Evolutionary conservation across 495 filamentous ascomycete species (phyloP), one percentile per base, ranked within the genome.

Genomic region (Chaetomium tenue): DNA sequence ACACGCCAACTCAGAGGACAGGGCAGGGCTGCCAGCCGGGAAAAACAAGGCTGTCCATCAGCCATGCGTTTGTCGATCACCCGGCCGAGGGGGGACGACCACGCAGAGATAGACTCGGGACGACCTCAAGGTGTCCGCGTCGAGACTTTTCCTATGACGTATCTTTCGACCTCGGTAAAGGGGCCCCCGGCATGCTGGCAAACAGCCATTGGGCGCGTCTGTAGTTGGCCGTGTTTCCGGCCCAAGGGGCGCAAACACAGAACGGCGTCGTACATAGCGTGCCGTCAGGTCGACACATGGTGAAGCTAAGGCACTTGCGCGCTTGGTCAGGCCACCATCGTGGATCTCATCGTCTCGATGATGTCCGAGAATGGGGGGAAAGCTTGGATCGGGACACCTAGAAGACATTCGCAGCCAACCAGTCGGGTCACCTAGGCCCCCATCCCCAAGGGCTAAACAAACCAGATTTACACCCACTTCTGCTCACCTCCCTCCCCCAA

Each of bases 51-150:
- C 50, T 52, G n/a, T 50, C 25, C 3, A 53, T 4, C 51, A 30
- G 51, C 51, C 51, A 53, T 26, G 25, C 51, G 51, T 53, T 55
- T 44, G 52, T 55, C 52, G 28, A 55, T 55, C 52, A n/a, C 28
- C 52, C 28, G 28, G 8, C 12, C 40, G 13, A 44, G 3, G 3
- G 39, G 40, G 40, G 46, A 23, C n/a, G 6, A 18, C 40, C 18
- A 50, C n/a, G 6, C 18, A n/a, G 16, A 8, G 22, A 12, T 33
- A n/a, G 28, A 54, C 18, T 7, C 12, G 51, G 51, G 28, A 33
- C 15, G 51, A n/a, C 6, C 8, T 56, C 30, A n/a, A 23, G 18
- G 12, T 23, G n/a, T 40, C 16, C 33, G 16, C 8, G 22, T 15
- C 37, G 44, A 28, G 12, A 2, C 25, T 22, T 22, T 15, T 15